These are phyloP conservation scores for Globisporangium takayamanum DNA, from an alignment of 352 stramenopile species.

Conservation along the genomic window DNA sequence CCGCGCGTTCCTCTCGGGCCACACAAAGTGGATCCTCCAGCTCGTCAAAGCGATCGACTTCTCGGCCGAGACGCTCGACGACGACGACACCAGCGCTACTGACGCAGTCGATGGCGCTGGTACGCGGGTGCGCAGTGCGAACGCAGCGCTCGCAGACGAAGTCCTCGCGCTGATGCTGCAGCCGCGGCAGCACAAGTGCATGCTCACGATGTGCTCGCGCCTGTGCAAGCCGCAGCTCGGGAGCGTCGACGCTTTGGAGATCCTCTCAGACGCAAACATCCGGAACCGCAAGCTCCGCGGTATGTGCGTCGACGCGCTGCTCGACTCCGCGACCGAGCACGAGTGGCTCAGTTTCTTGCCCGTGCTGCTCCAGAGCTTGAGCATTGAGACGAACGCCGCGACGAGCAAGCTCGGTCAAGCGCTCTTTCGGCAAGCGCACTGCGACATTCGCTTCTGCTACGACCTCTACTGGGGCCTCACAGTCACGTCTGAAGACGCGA, in stretches of 20 bases:
- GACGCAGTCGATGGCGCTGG: no score
- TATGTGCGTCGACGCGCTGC: slow-evolving; percentile 56
- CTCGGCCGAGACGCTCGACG: slow-evolving; percentile 36
- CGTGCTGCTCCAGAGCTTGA: slow-evolving; percentile 67
- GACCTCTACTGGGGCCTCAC: slow-evolving; percentile 83
- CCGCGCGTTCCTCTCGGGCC: slow-evolving; percentile 60
- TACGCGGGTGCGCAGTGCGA: no score
- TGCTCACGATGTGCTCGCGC: slow-evolving; percentile 84
- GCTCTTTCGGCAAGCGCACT: slow-evolving; percentile 65
- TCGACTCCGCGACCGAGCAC: slow-evolving; percentile 61
- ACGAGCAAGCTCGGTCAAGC: slow-evolving; percentile 62
- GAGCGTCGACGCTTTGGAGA: slow-evolving; percentile 74
- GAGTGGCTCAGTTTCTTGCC: slow-evolving; percentile 79
- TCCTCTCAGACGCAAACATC: slow-evolving; percentile 65
- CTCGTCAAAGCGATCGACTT: slow-evolving; percentile 82
- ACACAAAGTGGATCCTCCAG: slow-evolving; percentile 84
- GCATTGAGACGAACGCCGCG: slow-evolving; percentile 54
- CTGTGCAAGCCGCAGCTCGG: slow-evolving; percentile 68
- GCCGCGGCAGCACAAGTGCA: slow-evolving; percentile 70
- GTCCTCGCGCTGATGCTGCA: slow-evolving; percentile 61
- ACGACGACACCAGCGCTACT: slow-evolving; percentile 8
- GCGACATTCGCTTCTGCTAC: slow-evolving; percentile 78
- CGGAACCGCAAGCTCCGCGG: slow-evolving; percentile 46
- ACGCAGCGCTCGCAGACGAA: slow-evolving; percentile 35
- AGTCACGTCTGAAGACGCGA: slow-evolving; percentile 72